A percentile compares a stretch with the other conserved stretches of the same genome.
Conservation (phyloP, 805 yeast species). For the Candida berthetii region DNA sequence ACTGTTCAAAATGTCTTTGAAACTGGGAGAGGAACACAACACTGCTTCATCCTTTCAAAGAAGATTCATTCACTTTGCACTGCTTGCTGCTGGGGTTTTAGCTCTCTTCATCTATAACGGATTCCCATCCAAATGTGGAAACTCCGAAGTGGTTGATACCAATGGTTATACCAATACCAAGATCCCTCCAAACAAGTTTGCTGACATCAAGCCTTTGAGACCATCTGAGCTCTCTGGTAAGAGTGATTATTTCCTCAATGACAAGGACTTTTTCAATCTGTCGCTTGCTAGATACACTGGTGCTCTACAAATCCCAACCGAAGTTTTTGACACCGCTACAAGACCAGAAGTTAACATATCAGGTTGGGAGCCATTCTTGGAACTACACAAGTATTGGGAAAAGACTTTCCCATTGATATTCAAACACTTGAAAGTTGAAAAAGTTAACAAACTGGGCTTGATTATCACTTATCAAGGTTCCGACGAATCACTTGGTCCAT, state of each 20-base stretch:
- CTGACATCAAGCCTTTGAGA: constrained; percentile 13
- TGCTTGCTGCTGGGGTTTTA: too few relatives aligned
- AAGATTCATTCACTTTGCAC: too few relatives aligned
- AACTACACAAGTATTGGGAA: constrained; percentile 46
- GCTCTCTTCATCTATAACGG: too few relatives aligned
- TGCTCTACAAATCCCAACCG: constrained; percentile 63
- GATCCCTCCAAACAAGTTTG: constrained; percentile 9
- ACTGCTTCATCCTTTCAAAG: too few relatives aligned
- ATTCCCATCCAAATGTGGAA: too few relatives aligned
- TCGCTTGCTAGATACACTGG: constrained; percentile 43
- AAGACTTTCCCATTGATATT: constrained; percentile 52
- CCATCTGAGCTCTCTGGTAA: constrained; percentile 16
- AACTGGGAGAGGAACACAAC: too few relatives aligned
- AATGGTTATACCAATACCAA: neutral
- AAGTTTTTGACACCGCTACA: constrained; percentile 46
- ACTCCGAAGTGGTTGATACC: too few relatives aligned
- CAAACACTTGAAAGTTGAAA: constrained; percentile 38
- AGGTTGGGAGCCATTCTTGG: constrained; percentile 28
- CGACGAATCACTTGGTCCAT: constrained; percentile 45
- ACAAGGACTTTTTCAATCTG: constrained; percentile 27
- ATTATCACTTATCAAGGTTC: constrained; percentile 62
- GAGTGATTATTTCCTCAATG: constrained; percentile 22
- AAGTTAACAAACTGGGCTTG: constrained; percentile 59
- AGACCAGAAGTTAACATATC: constrained; percentile 22
- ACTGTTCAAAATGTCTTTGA: too few relatives aligned